Evolutionary conservation across 352 stramenopile species (phyloP), one percentile per base, ranked within the genome.

Genomic region (Phytophthora fragariaefolia): DNA sequence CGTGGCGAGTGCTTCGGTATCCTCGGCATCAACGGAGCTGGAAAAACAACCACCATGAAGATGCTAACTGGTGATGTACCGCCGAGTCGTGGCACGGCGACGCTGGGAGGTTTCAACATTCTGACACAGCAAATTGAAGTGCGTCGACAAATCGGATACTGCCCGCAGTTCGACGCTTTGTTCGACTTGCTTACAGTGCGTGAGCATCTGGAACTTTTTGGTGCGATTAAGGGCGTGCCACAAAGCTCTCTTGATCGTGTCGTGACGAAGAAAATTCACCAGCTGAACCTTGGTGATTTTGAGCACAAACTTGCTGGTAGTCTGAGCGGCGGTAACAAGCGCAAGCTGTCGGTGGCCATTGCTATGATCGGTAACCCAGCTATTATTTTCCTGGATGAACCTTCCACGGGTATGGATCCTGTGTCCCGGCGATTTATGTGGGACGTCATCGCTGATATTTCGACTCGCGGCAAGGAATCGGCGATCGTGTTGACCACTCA

Each of bases 1-100:
- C 68, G 76, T 7, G 92, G 95, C 22, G 89, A 98, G 46, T 97
- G 92, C 55, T 98, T 98, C 61, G 95, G 95, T 2, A 93, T 97
- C 55, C 76, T 98, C 1, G 95, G 95, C 26, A 95, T 98, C 60
- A 98, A 98, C 65, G 93, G 94, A n/a, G 96, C 84, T 2, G 95
- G 95, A 32, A 98, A 99, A 67, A 97, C 92, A 0, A 98, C 95
- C 10, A 97, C 94, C 15, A 95, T 98, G 74, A 97, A 96, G 47
- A 97, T 98, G 78, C 67, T 99, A 13, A 97, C 87, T 2, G 90
- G 90, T n/a, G 86, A 98, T 42, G 76, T 93, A 2, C 34, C 83
- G 13, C 79, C 82, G 0, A 87, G 53, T 2, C 66, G 62, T 12
- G 83, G 83, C 2, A 58, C 57, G 0, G 83, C 69, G 1, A 82